These are phyloP conservation scores for Strobilomyces echinocephalus DNA, from an alignment of 768 basidiomycete species.

Conservation along the genomic window DNA sequence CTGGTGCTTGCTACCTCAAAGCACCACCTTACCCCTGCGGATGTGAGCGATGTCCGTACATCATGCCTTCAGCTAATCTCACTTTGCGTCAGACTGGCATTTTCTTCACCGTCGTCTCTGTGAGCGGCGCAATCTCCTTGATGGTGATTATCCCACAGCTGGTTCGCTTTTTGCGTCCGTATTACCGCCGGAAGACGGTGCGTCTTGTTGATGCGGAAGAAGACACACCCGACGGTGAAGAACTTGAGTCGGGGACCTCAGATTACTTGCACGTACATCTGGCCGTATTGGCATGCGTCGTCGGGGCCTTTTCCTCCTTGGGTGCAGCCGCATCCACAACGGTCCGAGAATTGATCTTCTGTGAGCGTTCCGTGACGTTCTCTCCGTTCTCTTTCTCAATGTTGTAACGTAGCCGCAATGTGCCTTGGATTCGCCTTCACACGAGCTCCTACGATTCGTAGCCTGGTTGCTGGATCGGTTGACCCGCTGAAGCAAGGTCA, in stretches of 20 bases:
- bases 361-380: conserved; percentile 1
- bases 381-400: not conserved
- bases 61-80: not conserved
- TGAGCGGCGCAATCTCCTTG: conserved; percentile 17
- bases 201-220: not conserved
- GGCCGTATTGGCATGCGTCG: conserved; percentile 17
- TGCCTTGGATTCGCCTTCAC: conserved; percentile 13
- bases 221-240: not conserved
- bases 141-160: conserved; percentile 19
- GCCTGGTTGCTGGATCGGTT: conserved; percentile 26
- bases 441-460: conserved; percentile 20
- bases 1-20: conserved; percentile 24
- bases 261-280: conserved; percentile 31
- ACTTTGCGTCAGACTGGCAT: conserved; percentile 23
- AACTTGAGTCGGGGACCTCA: conserved; percentile 7
- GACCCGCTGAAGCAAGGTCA: conserved; percentile 28
- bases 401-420: conserved; percentile 10
- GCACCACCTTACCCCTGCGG: conserved; percentile 25
- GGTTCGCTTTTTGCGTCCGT: conserved; percentile 24
- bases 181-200: conserved; percentile 15
- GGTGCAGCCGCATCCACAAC: conserved; percentile 13
- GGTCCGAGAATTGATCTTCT: conserved; percentile 4
- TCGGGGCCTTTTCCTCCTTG: conserved; percentile 11
- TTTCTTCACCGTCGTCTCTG: conserved; percentile 16
- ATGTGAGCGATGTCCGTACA: conserved; percentile 11